Percentiles rank a stretch among this genome's conserved stretches.
These are phyloP conservation scores for Trichosporon coremiiforme DNA, from an alignment of 1,284 basidiomycete species.

Conservation along the genomic window DNA sequence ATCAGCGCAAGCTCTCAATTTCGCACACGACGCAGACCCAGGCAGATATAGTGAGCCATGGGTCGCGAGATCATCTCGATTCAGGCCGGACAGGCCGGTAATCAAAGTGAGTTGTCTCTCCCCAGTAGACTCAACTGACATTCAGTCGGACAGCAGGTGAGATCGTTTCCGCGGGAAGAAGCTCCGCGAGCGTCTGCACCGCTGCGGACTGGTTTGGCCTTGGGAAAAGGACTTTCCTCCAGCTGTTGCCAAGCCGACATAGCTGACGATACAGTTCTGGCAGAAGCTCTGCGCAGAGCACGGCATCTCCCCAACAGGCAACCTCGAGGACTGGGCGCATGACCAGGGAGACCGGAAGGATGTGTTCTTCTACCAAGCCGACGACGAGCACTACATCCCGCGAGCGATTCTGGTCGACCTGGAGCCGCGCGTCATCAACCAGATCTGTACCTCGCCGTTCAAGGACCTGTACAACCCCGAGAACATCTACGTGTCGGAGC, in stretches of 20 bases:
- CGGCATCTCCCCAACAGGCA: slow-evolving; percentile 89
- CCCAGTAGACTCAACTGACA: slow-evolving; percentile 21
- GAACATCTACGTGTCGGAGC: slow-evolving; percentile 93
- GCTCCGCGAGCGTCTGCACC: no score
- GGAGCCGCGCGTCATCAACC: slow-evolving; percentile 98
- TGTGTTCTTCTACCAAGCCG: slow-evolving; percentile 99
- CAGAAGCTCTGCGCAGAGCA: slow-evolving; percentile 94
- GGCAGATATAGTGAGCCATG: slow-evolving; percentile 36
- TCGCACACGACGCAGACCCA: neutral
- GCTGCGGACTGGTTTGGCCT: no score
- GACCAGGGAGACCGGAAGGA: slow-evolving; percentile 90
- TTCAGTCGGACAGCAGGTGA: slow-evolving; percentile 32
- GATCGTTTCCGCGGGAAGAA: neutral
- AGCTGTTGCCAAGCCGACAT: neutral
- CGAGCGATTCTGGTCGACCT: slow-evolving; percentile 94
- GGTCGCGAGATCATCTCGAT: slow-evolving; percentile 58
- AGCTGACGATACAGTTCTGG: slow-evolving; percentile 67
- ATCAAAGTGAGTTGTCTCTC: slow-evolving; percentile 72
- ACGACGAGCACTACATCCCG: slow-evolving; percentile 99
- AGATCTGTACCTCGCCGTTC: slow-evolving; percentile 88
- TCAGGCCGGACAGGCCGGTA: slow-evolving; percentile 88
- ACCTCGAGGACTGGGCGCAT: slow-evolving; percentile 91
- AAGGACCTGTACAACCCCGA: slow-evolving; percentile 96
- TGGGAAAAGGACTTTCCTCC: neutral
- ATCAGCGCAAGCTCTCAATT: neutral